Conservation (phyloP, 768 basidiomycete genomes). For the Leucocoprinus sp. region DNA sequence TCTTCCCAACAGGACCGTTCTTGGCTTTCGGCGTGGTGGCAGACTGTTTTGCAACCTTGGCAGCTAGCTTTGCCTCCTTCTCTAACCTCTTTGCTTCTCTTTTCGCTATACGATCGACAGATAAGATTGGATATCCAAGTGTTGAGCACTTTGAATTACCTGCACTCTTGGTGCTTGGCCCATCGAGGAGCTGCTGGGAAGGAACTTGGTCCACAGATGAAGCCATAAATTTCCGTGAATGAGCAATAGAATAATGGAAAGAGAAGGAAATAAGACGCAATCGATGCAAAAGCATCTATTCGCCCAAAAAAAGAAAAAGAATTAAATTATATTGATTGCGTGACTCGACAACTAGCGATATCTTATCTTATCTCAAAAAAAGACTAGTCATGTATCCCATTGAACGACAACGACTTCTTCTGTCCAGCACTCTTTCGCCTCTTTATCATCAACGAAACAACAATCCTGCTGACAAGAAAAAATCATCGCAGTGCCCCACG, state of each 20-base stretch:
- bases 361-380: conserved; percentile 11
- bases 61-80: conserved; percentile 71
- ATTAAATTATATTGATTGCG: neutral
- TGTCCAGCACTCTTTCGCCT: conserved; percentile 46
- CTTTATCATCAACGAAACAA: conserved; percentile 33
- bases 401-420: conserved; percentile 76
- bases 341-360: conserved; percentile 5
- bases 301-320: conserved; percentile 3
- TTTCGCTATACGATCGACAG: conserved; percentile 42
- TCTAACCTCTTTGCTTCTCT: conserved; percentile 79
- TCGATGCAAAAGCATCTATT: conserved; percentile 8
- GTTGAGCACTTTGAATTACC: conserved; percentile 17
- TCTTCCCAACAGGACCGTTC: conserved; percentile 66
- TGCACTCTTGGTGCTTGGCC: conserved; percentile 32
- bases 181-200: conserved; percentile 3
- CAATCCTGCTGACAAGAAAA: conserved; percentile 86
- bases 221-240: conserved; percentile 4
- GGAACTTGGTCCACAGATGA: neutral
- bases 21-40: conserved; percentile 38
- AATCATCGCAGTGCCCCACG: conserved; percentile 89
- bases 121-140: neutral
- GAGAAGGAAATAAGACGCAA: conserved; percentile 5
- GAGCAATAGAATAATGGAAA: neutral
- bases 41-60: conserved; percentile 50
- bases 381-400: conserved; percentile 64